These are phyloP conservation scores for Gossypium rotundifolium DNA, from an alignment of 345 rosid genomes.

Conservation along the genomic window DNA sequence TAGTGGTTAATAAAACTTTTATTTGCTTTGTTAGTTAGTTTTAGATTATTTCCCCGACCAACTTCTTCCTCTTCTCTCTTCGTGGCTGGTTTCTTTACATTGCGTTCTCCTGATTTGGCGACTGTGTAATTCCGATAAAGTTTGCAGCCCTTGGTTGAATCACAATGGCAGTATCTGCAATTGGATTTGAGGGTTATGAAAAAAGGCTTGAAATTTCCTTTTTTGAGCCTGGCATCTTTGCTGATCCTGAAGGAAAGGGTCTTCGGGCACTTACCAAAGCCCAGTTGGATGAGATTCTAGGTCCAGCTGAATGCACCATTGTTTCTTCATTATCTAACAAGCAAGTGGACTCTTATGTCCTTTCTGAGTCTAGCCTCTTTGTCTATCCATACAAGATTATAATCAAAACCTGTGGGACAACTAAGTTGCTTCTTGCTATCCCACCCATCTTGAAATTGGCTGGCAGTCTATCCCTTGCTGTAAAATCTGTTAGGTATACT, in stretches of 20 bases:
- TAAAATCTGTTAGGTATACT: neutral
- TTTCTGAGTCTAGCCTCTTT: neutral
- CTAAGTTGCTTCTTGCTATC: neutral
- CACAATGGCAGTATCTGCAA: conserved; percentile 39
- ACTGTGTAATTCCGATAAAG: neutral
- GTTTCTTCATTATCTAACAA: neutral
- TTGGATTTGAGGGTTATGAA: neutral
- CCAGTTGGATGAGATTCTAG: neutral
- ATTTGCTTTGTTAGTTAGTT: conserved; percentile 13
- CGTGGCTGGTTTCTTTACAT: conserved; percentile 9
- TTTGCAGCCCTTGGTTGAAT: conserved; percentile 13
- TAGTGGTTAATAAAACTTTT: conserved; percentile 24
- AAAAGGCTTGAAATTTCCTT: neutral
- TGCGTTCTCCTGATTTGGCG: neutral
- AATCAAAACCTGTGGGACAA: neutral
- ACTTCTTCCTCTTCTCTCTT: conserved; percentile 24
- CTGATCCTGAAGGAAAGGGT: conserved; percentile 1
- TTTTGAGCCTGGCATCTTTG: neutral
- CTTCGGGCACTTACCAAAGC: neutral
- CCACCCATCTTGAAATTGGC: neutral
- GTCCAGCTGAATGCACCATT: neutral
- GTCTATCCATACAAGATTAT: neutral
- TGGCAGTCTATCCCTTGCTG: neutral
- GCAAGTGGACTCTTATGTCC: neutral
- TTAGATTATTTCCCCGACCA: conserved; percentile 8